These are phyloP conservation scores for Debaryomyces fabryi DNA, from an alignment of 1,139 yeast species.

Conservation along the genomic window DNA sequence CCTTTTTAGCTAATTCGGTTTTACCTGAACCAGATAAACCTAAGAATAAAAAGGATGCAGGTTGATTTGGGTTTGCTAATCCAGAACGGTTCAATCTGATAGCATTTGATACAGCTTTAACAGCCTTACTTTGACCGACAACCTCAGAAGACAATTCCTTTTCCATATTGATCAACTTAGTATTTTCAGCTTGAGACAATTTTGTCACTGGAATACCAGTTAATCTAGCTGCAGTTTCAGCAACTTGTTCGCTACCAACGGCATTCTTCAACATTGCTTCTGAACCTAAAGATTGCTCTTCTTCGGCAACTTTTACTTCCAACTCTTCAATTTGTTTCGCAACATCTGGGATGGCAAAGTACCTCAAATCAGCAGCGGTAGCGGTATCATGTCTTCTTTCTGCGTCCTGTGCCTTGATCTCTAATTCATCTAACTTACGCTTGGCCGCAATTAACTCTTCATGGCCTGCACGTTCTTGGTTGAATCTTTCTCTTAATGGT, in stretches of 20 bases:
- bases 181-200: conserved; percentile 91
- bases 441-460: conserved; percentile 87
- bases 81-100: conserved; percentile 95
- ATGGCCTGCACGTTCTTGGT: conserved; percentile 88
- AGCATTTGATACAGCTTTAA: conserved; percentile 94
- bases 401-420: conserved; percentile 91
- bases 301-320: conserved; percentile 77
- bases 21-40: conserved; percentile 98
- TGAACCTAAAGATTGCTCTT: conserved; percentile 58
- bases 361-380: conserved; percentile 92
- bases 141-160: conserved; percentile 77
- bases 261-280: conserved; percentile 80
- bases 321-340: conserved; percentile 72
- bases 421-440: conserved; percentile 89
- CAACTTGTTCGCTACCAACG: conserved; percentile 90
- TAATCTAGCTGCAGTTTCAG: conserved; percentile 95
- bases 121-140: conserved; percentile 96
- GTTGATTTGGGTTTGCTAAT: conserved; percentile 91
- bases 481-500: conserved; percentile 84
- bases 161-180: conserved; percentile 94
- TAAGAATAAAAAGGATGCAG: conserved; percentile 91
- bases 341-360: conserved; percentile 95
- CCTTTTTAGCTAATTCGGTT: conserved; percentile 94
- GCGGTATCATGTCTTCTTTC: conserved; percentile 95
- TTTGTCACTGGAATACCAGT: conserved; percentile 99